A percentile compares a stretch with the other conserved stretches of the same genome.
Conservation (phyloP, 1,284 basidiomycete species). For the Apiotrichum gamsii region DNA sequence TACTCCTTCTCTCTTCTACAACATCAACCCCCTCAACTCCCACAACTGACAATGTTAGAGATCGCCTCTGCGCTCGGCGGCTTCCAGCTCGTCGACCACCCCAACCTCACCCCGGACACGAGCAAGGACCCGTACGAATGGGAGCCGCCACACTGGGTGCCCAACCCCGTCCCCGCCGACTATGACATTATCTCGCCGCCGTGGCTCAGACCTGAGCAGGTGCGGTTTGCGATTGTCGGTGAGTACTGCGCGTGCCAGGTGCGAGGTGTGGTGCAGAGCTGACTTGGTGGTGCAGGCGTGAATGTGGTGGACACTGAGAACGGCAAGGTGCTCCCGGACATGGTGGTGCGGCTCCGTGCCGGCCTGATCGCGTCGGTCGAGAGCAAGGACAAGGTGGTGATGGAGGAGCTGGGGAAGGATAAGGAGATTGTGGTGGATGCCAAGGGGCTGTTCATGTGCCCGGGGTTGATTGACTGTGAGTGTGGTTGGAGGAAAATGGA, state of each 20-base stretch:
- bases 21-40: too few species aligned
- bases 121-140: constrained; percentile 19
- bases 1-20: too few species aligned
- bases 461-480: constrained; percentile 38
- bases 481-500: neutral
- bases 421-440: constrained; percentile 44
- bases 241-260: neutral
- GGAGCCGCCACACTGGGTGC: constrained; percentile 30
- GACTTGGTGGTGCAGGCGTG: constrained; percentile 6
- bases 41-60: too few species aligned
- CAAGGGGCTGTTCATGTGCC: constrained; percentile 48
- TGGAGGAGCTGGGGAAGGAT: constrained; percentile 26
- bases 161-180: constrained; percentile 21
- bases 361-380: constrained; percentile 41
- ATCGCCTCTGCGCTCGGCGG: constrained; percentile 10
- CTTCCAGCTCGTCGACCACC: constrained; percentile 24
- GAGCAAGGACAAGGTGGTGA: constrained; percentile 12
- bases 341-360: constrained; percentile 40
- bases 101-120: neutral
- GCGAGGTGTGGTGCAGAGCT: neutral
- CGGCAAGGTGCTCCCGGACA: constrained; percentile 18
- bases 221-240: constrained; percentile 28
- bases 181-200: constrained; percentile 22
- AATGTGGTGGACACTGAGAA: constrained; percentile 28
- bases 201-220: constrained; percentile 29